Conservation (phyloP, 169 alveolate genomes). For the Cryptosporidium tyzzeri region DNA sequence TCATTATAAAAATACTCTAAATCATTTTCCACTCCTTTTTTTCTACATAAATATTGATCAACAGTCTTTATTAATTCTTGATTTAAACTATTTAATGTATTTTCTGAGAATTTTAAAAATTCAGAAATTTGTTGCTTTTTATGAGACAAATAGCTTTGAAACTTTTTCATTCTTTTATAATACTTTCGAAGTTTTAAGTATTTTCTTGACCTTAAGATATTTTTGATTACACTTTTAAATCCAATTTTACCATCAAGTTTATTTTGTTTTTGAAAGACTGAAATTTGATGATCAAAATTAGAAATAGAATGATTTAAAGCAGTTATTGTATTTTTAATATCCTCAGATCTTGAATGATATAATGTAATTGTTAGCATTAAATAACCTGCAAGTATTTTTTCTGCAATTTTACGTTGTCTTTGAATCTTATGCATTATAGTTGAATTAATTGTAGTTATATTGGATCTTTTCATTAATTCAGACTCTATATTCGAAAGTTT, state of each 20-base stretch:
- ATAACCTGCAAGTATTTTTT: conserved; percentile 32
- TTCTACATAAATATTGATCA: conserved; percentile 25
- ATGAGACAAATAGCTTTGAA: conserved; percentile 13
- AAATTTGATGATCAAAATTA: conserved; percentile 9
- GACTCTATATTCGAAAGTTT: conserved; percentile 3
- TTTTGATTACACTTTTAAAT: conserved; percentile 16
- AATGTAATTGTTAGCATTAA: conserved; percentile 1
- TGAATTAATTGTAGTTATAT: background rate
- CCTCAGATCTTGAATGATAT: conserved; percentile 27
- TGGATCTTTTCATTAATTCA: conserved; percentile 3
- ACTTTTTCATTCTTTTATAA: conserved; percentile 54
- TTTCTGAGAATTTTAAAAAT: conserved; percentile 36
- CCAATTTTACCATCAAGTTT: conserved; percentile 4
- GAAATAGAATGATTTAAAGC: conserved; percentile 44
- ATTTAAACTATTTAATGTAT: background rate
- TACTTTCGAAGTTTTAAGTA: conserved; percentile 14
- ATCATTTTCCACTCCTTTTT: background rate
- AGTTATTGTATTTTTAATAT: background rate
- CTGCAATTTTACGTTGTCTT: conserved; percentile 45
- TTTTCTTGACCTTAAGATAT: conserved; percentile 8
- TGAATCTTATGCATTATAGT: conserved; percentile 27
- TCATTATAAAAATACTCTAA: background rate
- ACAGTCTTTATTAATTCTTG: background rate
- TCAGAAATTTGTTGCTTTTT: conserved; percentile 22
- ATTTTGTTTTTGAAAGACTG: conserved; percentile 27